Evolutionary conservation across 208 protist genomes (phyloP), one percentile per base, ranked within the genome.

Genomic region (Porcisia deanei): DNA sequence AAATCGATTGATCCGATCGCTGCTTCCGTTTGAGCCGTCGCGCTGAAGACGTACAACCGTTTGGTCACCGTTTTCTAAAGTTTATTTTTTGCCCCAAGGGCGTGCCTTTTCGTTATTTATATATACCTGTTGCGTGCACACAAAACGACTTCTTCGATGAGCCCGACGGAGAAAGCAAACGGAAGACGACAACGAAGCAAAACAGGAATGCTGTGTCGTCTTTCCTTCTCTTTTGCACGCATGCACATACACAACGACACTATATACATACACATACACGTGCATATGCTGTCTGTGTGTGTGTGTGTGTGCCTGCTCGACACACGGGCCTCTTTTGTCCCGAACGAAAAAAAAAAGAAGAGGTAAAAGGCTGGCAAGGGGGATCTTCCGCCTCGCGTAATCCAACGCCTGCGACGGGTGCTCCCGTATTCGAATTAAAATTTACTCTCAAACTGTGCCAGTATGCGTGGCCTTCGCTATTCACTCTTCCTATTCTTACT

Each of bases 21-120:
- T 94, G 4, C 67, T 92, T 30, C 88, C 90, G 1, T 93, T 94
- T 58, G 73, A 79, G 22, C 80, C 70, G 25, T 66, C 60, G 41
- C 37, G 39, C 6, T 75, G n/a, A 41, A 20, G 12, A 22, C 16
- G 18, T 43, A 14, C 25, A 9, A 25, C 25, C 63, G 43, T 45
- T 1, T 52, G 22, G 20, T 10, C n/a, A 34, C 25, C 34, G 34
- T 14, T 7, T 69, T 0, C 25, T 52, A 4, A 52, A 0, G 5
- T 52, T 52, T 52, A 45, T 72, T 75, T 78, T 12, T 49, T 71
- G 47, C 73, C 37, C n/a, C 30, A 65, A 52, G 39, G 9, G 63
- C 37, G 0, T 39, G 20, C 49, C 47, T n/a, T 41, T 30, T 61
- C 6, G 1, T 57, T 20, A 39, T 43, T 55, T 30, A 4, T 20